Percentiles rank a stretch among this genome's conserved stretches.
These are phyloP conservation scores for Enterospora canceri DNA, from an alignment of 371 early-diverging fungal species.

Conservation along the genomic window DNA sequence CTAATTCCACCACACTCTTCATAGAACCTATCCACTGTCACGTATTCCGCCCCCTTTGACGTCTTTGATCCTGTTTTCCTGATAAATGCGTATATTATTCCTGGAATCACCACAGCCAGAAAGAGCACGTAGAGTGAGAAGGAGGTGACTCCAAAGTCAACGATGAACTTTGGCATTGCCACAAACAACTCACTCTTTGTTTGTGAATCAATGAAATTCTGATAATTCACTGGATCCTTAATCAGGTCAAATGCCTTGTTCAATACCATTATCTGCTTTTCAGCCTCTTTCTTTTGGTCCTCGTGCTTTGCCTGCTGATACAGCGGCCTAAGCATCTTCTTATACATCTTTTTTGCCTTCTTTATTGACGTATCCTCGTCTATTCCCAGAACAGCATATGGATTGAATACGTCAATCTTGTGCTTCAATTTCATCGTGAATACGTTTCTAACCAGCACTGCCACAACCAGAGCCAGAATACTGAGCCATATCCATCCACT, in stretches of 20 bases:
- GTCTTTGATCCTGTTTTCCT: slow-evolving; percentile 9
- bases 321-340: slow-evolving; percentile 23
- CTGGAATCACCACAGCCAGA: slow-evolving; percentile 45
- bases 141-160: slow-evolving; percentile 31
- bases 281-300: slow-evolving; percentile 22
- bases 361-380: slow-evolving; percentile 8
- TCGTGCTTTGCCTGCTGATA: slow-evolving; percentile 6
- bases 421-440: slow-evolving; percentile 31
- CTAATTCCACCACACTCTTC: slow-evolving; percentile 9
- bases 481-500: neutral
- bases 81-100: slow-evolving; percentile 36
- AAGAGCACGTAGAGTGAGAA: slow-evolving; percentile 42
- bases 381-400: slow-evolving; percentile 34
- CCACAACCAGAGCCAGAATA: neutral
- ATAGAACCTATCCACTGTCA: slow-evolving; percentile 43
- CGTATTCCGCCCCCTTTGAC: slow-evolving; percentile 19
- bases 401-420: slow-evolving; percentile 32
- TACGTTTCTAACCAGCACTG: slow-evolving; percentile 35
- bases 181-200: slow-evolving; percentile 41
- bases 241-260: slow-evolving; percentile 45
- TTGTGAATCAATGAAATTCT: slow-evolving; percentile 35
- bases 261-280: slow-evolving; percentile 14
- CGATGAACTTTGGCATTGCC: slow-evolving; percentile 51
- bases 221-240: slow-evolving; percentile 35
- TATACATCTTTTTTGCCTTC: slow-evolving; percentile 32